Base-by-base conservation (phyloP, 495 filamentous ascomycete genomes). In the Neurospora sp. region DNA sequence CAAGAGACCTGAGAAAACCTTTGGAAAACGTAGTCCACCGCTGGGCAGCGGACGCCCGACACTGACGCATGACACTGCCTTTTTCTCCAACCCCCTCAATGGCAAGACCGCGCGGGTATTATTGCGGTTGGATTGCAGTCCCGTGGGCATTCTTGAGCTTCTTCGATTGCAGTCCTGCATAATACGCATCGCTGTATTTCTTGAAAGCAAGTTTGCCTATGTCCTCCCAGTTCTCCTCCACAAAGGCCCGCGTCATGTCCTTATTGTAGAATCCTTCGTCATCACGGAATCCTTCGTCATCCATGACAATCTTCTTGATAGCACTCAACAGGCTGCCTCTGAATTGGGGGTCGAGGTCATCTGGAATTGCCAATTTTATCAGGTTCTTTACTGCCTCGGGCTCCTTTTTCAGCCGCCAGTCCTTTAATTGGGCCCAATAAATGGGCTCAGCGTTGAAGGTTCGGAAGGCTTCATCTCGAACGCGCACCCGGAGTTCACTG, bases 251-350 rank as follows among this genome's bases (percentile, higher is more conserved):
- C 8, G 82, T 80, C 1, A 44, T 73, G 1, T 79, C 79, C 8
- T 79, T 74, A 75, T 84, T 72, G 48, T 82, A 85, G 39, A 83
- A 74, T 0, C 85, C 85, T n/a, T 81, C 73, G 1, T 48, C 69
- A 18, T 80, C 73, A 37, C 70, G 78, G 3, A 81, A 70, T 0
- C 31, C 31, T 35, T 35, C 3, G 31, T 76, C 81, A 9, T 77
- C 70, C 70, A 85, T 59, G 37, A 85, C 68, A 68, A 85, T 84
- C 73, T 81, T 80, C 75, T 74, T 75, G 72, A 86, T 41, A 61
- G 80, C 80, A 20, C 68, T 68, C 35, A 77, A 61, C 73, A 81
- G 40, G 68, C 76, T 73, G 11, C 77, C 70, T 16, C 79, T 78
- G 37, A 68, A 73, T 9, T 73, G 39, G 8, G 35, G 46, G 0